phyloP scores from a whole-genome alignment of 2,329 filamentous ascomycete species.

The Nothopassalora personata region DNA sequence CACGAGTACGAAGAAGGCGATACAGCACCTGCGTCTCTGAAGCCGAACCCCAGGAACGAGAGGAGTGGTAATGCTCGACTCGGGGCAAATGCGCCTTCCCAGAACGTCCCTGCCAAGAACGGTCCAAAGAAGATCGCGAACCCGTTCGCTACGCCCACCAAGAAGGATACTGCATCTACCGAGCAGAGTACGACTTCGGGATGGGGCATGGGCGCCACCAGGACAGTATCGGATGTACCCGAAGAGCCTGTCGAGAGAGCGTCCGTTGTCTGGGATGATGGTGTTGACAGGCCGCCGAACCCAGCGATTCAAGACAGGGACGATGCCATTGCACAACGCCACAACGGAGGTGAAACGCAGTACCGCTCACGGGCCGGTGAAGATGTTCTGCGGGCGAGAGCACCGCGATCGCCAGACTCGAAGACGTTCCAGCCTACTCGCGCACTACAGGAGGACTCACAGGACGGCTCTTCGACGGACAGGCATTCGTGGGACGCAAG shows the following conservation, averaged over 20 bases:
- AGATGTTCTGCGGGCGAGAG: neutral
- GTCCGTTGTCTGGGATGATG: neutral
- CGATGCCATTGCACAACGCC: neutral
- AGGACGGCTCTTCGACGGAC: neutral
- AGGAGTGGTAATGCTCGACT: neutral
- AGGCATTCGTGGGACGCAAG: too few species aligned
- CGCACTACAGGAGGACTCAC: neutral
- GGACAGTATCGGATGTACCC: neutral
- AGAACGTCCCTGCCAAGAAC: neutral
- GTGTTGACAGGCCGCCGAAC: neutral
- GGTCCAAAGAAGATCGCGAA: neutral
- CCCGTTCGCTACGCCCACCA: neutral
- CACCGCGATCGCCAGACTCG: neutral
- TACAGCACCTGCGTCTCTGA: neutral
- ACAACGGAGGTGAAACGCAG: neutral
- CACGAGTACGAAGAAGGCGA: neutral
- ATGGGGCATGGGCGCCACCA: slow-evolving; percentile 2
- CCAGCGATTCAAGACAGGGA: neutral
- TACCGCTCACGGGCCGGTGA: too few species aligned
- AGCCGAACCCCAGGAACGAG: neutral
- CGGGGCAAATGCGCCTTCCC: neutral
- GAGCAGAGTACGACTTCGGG: neutral
- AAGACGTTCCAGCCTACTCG: neutral
- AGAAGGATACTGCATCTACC: neutral
- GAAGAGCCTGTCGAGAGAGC: neutral